A percentile compares a stretch with the other conserved stretches of the same genome.
phyloP scores from a whole-genome alignment of 352 stramenopile genomes.

The Phytophthora chlamydospora region DNA sequence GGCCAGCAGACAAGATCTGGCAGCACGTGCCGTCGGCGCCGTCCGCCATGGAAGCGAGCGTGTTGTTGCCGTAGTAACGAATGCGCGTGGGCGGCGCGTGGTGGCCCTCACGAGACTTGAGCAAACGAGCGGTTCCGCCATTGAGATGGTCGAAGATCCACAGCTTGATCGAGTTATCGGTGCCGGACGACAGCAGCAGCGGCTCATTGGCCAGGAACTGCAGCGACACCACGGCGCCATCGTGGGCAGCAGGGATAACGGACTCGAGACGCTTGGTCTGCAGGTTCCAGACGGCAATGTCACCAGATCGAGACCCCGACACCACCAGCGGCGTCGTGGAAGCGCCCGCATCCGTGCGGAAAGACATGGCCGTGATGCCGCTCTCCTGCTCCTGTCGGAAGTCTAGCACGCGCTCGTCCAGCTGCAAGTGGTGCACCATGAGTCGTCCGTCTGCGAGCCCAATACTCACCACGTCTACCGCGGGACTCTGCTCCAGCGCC shows the following conservation, averaged over 20 bases:
- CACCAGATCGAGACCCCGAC: constrained; percentile 73
- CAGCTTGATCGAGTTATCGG: constrained; percentile 93
- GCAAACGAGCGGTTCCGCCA: constrained; percentile 75
- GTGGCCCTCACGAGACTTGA: constrained; percentile 91
- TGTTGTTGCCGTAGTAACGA: constrained; percentile 93
- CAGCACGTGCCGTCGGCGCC: constrained; percentile 86
- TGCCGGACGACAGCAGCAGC: constrained; percentile 83
- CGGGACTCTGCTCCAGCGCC: constrained; percentile 85
- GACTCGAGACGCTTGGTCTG: constrained; percentile 88
- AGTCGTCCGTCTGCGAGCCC: constrained; percentile 83
- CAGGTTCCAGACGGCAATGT: constrained; percentile 93
- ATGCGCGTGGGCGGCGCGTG: constrained; percentile 83
- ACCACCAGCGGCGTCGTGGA: constrained; percentile 62
- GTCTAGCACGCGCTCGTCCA: constrained; percentile 82
- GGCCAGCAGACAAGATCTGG: constrained; percentile 91
- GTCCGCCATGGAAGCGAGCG: constrained; percentile 81
- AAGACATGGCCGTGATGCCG: constrained; percentile 86
- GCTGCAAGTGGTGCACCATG: constrained; percentile 88
- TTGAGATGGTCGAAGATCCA: constrained; percentile 95
- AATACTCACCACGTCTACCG: constrained; percentile 90
- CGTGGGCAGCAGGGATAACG: constrained; percentile 76
- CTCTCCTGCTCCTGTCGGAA: constrained; percentile 82
- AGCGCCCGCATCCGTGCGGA: constrained; percentile 84
- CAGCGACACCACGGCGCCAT: constrained; percentile 74
- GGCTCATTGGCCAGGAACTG: constrained; percentile 90